Base-by-base conservation (phyloP, 495 filamentous ascomycete species). In the Bombardia bombarda region DNA sequence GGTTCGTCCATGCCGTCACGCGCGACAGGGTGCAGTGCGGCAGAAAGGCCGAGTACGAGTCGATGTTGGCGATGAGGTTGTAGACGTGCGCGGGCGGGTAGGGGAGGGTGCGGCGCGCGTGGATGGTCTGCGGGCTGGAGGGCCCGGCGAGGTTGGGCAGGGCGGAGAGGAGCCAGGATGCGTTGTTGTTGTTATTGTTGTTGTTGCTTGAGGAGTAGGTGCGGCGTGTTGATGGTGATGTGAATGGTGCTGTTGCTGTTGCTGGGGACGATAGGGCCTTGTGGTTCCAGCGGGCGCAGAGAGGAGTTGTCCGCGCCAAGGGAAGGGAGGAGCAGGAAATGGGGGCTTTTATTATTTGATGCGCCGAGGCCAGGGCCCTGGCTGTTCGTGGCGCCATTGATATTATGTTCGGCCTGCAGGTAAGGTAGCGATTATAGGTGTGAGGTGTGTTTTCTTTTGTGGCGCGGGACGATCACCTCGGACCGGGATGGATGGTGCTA, bases 21-120 rank as follows among this genome's bases (percentile, higher is more conserved):
- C 62, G 72, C 2, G 83, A 86, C 6, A 69, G 66, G 10, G 71
- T 68, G 63, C 88, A 88, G 77, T 92, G 93, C 7, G 90, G 90
- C 23, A 95, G 77, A 78, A 93, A 97, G 49, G 66, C 53, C 32
- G 65, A 63, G 79, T 96, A 98, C 51, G 74, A 76, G 61, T 83
- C 72, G 48, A 95, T 80, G 58, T 94, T 86, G 57, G 87, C 75
- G 61, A 96, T 86, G 24, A 95, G 68, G 43, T 67, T 66, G 81
- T 87, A 96, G 51, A 98, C 77, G 0, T 75, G 64, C 4, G 55
- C 43, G 35, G 80, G 71, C 1, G 78, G 64, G 74, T 93, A 93
- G 21, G 86, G 85, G 46, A 98, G 83, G n/a, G 73, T 82, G 47
- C 86, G 84, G 32, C 75, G 70, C 16, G 86, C 87, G 46, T 72